Conservation (phyloP, 2,329 filamentous ascomycete species). For the Cladosporium sp. region DNA sequence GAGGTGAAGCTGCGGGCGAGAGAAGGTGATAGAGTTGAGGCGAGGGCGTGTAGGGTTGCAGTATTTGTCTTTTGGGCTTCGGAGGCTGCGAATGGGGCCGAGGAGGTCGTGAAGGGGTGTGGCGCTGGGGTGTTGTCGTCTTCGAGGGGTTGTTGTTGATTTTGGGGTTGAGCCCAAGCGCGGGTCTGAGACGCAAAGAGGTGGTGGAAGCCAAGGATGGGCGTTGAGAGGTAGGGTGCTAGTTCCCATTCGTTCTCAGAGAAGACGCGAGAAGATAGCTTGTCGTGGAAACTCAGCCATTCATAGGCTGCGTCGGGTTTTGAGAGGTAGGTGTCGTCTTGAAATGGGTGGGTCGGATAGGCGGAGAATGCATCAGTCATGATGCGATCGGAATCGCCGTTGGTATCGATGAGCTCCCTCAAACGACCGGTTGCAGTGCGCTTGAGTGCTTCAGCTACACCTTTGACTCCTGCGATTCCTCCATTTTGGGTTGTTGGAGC, state of each 20-base stretch:
- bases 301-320: slow-evolving; percentile 87
- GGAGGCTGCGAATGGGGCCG: slow-evolving; percentile 74
- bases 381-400: slow-evolving; percentile 73
- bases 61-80: slow-evolving; percentile 78
- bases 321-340: slow-evolving; percentile 84
- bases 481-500: slow-evolving; percentile 17
- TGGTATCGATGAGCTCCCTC: slow-evolving; percentile 71
- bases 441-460: slow-evolving; percentile 69
- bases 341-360: slow-evolving; percentile 83
- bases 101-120: slow-evolving; percentile 74
- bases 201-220: slow-evolving; percentile 83
- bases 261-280: slow-evolving; percentile 72
- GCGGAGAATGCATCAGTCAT: slow-evolving; percentile 78
- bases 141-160: slow-evolving; percentile 40
- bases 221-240: slow-evolving; percentile 77
- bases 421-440: slow-evolving; percentile 68
- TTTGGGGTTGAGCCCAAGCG: slow-evolving; percentile 43
- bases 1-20: slow-evolving; percentile 76
- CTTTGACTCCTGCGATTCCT: slow-evolving; percentile 40
- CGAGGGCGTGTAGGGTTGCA: slow-evolving; percentile 67
- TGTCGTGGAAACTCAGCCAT: slow-evolving; percentile 92
- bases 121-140: slow-evolving; percentile 25
- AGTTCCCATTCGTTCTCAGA: slow-evolving; percentile 92
- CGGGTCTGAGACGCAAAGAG: slow-evolving; percentile 74
- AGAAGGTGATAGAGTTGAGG: slow-evolving; percentile 65